These are phyloP conservation scores for Phytophthora pistaciae DNA, from an alignment of 352 stramenopile species.

Conservation along the genomic window DNA sequence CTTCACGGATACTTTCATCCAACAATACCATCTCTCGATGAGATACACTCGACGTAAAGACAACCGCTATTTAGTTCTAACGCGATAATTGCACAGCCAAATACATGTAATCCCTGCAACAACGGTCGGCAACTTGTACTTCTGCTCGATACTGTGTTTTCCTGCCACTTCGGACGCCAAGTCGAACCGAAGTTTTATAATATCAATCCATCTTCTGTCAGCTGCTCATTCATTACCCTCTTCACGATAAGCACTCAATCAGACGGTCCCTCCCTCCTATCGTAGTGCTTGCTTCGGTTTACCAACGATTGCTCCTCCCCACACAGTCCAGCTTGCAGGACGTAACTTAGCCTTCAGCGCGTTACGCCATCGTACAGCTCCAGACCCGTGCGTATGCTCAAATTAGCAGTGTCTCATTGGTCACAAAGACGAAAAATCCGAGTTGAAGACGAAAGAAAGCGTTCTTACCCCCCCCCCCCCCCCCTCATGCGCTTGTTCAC, in stretches of 20 bases:
- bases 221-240: too few relatives aligned
- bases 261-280: too few relatives aligned
- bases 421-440: slow-evolving; percentile 7
- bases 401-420: slow-evolving; percentile 5
- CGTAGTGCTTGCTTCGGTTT: too few relatives aligned
- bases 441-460: slow-evolving; percentile 2
- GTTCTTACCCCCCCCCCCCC: background rate
- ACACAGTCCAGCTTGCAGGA: too few relatives aligned
- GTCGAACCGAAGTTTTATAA: too few relatives aligned
- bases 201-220: too few relatives aligned
- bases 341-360: too few relatives aligned
- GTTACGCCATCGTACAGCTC: background rate
- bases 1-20: background rate
- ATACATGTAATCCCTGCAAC: background rate
- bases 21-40: slow-evolving; percentile 14
- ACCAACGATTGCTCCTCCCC: too few relatives aligned
- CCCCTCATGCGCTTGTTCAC: slow-evolving; percentile 9
- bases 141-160: background rate
- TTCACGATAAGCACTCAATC: too few relatives aligned
- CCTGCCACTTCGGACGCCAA: too few relatives aligned
- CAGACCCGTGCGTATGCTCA: background rate
- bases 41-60: slow-evolving; percentile 1
- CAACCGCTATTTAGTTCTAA: background rate
- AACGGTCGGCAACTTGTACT: too few relatives aligned
- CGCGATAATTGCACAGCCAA: background rate